Percentiles rank a stretch among this genome's conserved stretches.
Evolutionary conservation across 2,329 filamentous ascomycete genomes (phyloP).

Genomic region (Ceratocystis ficicola): DNA sequence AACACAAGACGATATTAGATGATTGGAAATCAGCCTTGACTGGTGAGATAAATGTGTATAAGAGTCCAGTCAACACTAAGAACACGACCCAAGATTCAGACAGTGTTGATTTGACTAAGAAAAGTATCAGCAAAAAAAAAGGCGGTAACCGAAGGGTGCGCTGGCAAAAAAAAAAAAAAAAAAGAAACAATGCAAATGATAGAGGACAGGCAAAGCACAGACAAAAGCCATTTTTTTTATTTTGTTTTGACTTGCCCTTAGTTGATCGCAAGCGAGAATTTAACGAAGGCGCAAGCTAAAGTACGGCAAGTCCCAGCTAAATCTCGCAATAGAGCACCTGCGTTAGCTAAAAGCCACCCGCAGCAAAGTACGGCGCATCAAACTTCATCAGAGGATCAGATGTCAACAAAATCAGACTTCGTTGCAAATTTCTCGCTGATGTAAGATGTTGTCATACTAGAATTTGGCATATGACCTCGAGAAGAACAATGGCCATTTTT

Average conservation of each 20-base stretch:
- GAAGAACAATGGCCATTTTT: not conserved
- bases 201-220: slow-evolving; percentile 1
- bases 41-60: not conserved
- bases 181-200: not conserved
- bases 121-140: not conserved
- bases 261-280: not conserved
- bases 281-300: not conserved
- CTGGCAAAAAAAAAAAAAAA: not conserved
- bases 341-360: not conserved
- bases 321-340: not conserved
- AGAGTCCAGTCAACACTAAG: not conserved
- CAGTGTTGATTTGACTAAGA: too few relatives aligned
- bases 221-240: not conserved
- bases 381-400: not conserved
- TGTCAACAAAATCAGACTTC: not conserved
- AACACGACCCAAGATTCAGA: not conserved
- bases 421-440: not conserved
- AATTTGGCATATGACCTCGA: not conserved
- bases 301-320: not conserved
- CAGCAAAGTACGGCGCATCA: not conserved
- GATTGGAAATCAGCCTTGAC: not conserved
- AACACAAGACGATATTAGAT: not conserved
- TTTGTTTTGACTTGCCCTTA: not conserved
- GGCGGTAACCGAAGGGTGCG: not conserved
- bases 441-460: not conserved